Conservation (phyloP, 2,329 filamentous ascomycete species). For the Sporothrix dimorphospora region DNA sequence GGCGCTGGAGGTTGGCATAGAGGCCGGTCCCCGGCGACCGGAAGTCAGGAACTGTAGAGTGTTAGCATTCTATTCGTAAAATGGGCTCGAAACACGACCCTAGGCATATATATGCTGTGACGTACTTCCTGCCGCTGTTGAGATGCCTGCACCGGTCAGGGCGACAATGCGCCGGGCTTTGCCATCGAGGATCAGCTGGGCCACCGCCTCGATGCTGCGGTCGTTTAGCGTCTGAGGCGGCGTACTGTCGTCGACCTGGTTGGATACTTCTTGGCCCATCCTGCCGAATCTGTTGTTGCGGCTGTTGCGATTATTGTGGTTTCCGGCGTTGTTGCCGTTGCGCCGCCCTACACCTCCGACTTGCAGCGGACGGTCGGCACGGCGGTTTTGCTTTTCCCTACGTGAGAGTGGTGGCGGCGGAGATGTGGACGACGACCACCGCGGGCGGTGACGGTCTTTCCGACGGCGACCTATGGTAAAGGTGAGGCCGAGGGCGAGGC, state of each 20-base stretch:
- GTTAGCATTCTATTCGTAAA: neutral
- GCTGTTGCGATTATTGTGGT: neutral
- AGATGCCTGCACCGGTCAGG: slow-evolving; percentile 89
- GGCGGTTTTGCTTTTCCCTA: slow-evolving; percentile 26
- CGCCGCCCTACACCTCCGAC: neutral
- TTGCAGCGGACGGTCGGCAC: slow-evolving; percentile 22
- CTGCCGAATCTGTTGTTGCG: slow-evolving; percentile 41
- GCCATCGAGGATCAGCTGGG: slow-evolving; percentile 76
- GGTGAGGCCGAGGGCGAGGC: neutral
- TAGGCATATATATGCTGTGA: neutral
- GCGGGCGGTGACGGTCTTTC: slow-evolving; percentile 30
- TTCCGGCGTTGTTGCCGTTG: neutral
- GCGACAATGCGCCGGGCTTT: slow-evolving; percentile 74
- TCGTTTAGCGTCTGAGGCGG: slow-evolving; percentile 66
- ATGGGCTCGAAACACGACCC: too few relatives aligned
- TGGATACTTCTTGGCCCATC: slow-evolving; percentile 88
- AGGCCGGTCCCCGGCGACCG: slow-evolving; percentile 89
- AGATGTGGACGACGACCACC: slow-evolving; percentile 28
- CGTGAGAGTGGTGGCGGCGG: slow-evolving; percentile 21
- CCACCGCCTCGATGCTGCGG: slow-evolving; percentile 73
- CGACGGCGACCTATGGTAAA: slow-evolving; percentile 33
- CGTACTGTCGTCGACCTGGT: slow-evolving; percentile 64
- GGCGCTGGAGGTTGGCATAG: slow-evolving; percentile 85
- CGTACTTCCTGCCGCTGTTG: slow-evolving; percentile 68
- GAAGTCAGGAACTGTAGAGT: slow-evolving; percentile 78